phyloP scores from a whole-genome alignment of 2,329 filamentous ascomycete genomes.

The Curvularia hawaiiensis region DNA sequence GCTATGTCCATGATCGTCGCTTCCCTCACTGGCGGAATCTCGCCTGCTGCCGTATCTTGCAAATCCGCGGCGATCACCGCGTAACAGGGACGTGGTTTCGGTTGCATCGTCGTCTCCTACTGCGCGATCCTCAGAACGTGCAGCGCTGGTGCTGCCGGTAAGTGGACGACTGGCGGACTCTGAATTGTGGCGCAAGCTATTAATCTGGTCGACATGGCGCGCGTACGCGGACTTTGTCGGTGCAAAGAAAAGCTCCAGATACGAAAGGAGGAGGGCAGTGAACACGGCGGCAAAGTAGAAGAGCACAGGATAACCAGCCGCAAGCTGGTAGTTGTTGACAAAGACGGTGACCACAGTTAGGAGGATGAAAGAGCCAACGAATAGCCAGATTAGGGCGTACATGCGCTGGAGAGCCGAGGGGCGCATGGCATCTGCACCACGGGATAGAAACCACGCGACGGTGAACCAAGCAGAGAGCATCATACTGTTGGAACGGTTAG shows the following conservation, averaged over 20 bases:
- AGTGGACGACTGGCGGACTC: conserved; percentile 43
- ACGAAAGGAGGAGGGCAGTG: conserved; percentile 73
- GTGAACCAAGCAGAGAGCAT: conserved; percentile 81
- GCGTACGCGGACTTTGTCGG: conserved; percentile 72
- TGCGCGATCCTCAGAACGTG: conserved; percentile 41
- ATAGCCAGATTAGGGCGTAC: conserved; percentile 85
- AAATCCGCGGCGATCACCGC: conserved; percentile 60
- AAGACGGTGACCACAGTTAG: conserved; percentile 75
- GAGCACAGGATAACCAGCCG: conserved; percentile 78
- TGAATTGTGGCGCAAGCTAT: conserved; percentile 24
- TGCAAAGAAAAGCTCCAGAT: conserved; percentile 80
- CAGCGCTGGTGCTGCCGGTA: conserved; percentile 39
- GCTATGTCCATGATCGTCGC: conserved; percentile 40
- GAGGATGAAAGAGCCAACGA: conserved; percentile 72
- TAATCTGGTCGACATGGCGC: conserved; percentile 52
- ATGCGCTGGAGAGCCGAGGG: conserved; percentile 85
- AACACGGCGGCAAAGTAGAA: conserved; percentile 80
- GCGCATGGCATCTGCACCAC: conserved; percentile 76
- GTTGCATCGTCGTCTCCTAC: conserved; percentile 51
- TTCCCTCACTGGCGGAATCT: conserved; percentile 46
- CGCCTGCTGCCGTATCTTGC: conserved; percentile 55
- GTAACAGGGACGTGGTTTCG: conserved; percentile 63
- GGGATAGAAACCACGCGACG: conserved; percentile 80
- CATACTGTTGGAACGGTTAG: conserved; percentile 60
- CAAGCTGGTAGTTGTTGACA: conserved; percentile 75